phyloP scores from a whole-genome alignment of 352 stramenopile species.

The Phytophthora podocarpi region DNA sequence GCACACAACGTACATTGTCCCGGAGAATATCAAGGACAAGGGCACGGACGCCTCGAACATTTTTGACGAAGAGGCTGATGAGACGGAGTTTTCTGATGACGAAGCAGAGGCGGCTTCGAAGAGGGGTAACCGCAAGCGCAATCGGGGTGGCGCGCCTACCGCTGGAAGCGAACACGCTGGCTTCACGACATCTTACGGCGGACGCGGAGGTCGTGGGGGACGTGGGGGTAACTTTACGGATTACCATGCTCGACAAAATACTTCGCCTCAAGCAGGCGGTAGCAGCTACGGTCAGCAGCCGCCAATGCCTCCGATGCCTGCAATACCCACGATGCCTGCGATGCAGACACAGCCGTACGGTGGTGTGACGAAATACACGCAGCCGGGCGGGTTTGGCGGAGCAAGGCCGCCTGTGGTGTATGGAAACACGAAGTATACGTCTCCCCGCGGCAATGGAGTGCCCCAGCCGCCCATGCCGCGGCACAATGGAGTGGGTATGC shows the following conservation, averaged over 20 bases:
- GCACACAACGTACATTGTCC: constrained; percentile 82
- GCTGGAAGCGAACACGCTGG: constrained; percentile 9
- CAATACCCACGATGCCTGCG: constrained; percentile 6
- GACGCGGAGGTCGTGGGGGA: constrained; percentile 19
- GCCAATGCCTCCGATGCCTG: constrained; percentile 7
- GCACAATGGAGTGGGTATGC: constrained; percentile 36
- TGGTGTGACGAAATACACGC: constrained; percentile 58
- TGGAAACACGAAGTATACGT: constrained; percentile 46
- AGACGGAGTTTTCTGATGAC: constrained; percentile 83
- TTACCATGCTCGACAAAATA: constrained; percentile 19
- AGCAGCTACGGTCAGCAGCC: constrained; percentile 17
- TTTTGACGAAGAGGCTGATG: constrained; percentile 86
- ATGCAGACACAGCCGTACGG: constrained; percentile 52
- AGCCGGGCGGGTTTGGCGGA: constrained; percentile 31
- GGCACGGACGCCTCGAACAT: constrained; percentile 87
- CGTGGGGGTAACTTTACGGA: constrained; percentile 24
- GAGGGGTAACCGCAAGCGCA: constrained; percentile 69
- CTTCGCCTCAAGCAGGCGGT: constrained; percentile 9
- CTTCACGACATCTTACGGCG: constrained; percentile 7
- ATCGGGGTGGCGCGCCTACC: constrained; percentile 35
- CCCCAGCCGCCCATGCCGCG: constrained; percentile 29
- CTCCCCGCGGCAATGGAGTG: constrained; percentile 24
- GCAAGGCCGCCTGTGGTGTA: constrained; percentile 29
- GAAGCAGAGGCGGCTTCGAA: constrained; percentile 80
- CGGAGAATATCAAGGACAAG: constrained; percentile 79